These are phyloP conservation scores for Calonectria ilicicola DNA, from an alignment of 2,329 filamentous ascomycete genomes.

Conservation along the genomic window DNA sequence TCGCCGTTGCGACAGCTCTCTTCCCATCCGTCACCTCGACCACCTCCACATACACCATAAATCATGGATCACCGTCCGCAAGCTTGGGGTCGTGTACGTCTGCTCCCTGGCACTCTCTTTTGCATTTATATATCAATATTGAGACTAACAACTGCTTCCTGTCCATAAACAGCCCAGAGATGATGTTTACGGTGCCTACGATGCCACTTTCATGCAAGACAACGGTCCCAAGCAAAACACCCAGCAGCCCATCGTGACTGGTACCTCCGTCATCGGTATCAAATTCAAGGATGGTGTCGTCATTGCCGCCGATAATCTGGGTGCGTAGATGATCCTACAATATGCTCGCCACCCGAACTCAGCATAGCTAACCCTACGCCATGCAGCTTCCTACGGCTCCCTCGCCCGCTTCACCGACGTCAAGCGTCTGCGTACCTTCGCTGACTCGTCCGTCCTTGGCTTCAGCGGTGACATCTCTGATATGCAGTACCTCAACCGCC, in stretches of 20 bases:
- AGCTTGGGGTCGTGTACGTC: slow-evolving; percentile 77
- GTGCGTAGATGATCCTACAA: slow-evolving; percentile 60
- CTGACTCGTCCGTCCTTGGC: slow-evolving; percentile 85
- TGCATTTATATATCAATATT: not conserved
- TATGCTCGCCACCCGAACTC: not conserved
- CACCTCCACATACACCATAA: slow-evolving; percentile 30
- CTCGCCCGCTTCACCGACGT: slow-evolving; percentile 96
- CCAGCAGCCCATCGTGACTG: slow-evolving; percentile 92
- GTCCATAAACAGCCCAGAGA: slow-evolving; percentile 82
- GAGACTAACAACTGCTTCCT: slow-evolving; percentile 11
- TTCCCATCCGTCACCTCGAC: slow-evolving; percentile 20
- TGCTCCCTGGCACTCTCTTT: not conserved
- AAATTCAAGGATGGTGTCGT: slow-evolving; percentile 98
- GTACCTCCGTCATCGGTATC: slow-evolving; percentile 92
- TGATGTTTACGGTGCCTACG: slow-evolving; percentile 95
- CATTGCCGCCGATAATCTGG: slow-evolving; percentile 96
- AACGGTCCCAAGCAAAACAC: slow-evolving; percentile 84
- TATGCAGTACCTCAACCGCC: slow-evolving; percentile 98
- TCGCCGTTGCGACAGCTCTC: not conserved
- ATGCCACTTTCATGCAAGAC: slow-evolving; percentile 83
- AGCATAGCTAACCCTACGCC: slow-evolving; percentile 14
- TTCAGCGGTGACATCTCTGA: slow-evolving; percentile 98
- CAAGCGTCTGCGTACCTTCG: slow-evolving; percentile 92
- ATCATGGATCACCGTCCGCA: slow-evolving; percentile 79
- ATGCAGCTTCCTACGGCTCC: slow-evolving; percentile 92